phyloP scores from a whole-genome alignment of 2,329 filamentous ascomycete species.

The Golovinomyces cichoracearum region DNA sequence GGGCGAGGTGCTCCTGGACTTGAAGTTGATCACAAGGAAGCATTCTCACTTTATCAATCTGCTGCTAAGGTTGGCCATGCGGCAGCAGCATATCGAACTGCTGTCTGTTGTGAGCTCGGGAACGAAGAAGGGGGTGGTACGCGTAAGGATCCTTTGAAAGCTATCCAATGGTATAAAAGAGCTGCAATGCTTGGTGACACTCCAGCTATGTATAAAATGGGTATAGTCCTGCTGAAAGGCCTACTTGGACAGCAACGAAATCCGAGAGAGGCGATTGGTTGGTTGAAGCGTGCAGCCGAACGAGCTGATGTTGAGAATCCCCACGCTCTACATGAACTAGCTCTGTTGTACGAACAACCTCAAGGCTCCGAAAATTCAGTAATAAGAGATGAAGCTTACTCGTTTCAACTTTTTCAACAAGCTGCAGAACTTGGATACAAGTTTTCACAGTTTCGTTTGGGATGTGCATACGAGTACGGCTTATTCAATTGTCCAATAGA shows the following conservation, averaged over 20 bases:
- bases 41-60: slow-evolving; percentile 77
- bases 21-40: slow-evolving; percentile 67
- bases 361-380: slow-evolving; percentile 36
- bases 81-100: slow-evolving; percentile 73
- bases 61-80: slow-evolving; percentile 74
- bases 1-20: slow-evolving; percentile 57
- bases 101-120: slow-evolving; percentile 91
- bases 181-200: slow-evolving; percentile 74
- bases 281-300: slow-evolving; percentile 83
- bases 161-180: slow-evolving; percentile 93
- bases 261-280: slow-evolving; percentile 61
- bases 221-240: slow-evolving; percentile 84
- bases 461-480: slow-evolving; percentile 74
- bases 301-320: slow-evolving; percentile 72
- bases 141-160: slow-evolving; percentile 68
- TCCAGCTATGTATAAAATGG: slow-evolving; percentile 94
- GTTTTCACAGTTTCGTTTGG: slow-evolving; percentile 74
- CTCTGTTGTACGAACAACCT: slow-evolving; percentile 31
- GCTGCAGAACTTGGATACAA: slow-evolving; percentile 81
- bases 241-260: slow-evolving; percentile 69
- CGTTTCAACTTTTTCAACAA: slow-evolving; percentile 56
- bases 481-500: slow-evolving; percentile 61
- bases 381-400: slow-evolving; percentile 57
- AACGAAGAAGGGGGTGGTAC: slow-evolving; percentile 86
- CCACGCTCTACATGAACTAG: slow-evolving; percentile 78